Evolutionary conservation across 1,284 basidiomycete genomes (phyloP).

Genomic region (Schizophyllum commune): DNA sequence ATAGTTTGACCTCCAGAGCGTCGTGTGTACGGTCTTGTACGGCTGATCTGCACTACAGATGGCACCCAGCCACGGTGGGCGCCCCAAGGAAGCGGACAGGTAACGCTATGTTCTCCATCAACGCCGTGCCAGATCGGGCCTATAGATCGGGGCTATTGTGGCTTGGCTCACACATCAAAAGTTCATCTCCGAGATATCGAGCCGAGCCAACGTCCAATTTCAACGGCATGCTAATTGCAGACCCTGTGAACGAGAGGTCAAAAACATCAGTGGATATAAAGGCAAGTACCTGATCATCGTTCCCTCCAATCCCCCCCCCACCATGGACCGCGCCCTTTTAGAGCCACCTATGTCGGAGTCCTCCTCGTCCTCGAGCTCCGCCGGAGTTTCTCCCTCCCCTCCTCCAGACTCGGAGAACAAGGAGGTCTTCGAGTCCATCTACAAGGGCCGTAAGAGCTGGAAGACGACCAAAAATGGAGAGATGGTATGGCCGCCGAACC

Average conservation of each 20-base stretch:
- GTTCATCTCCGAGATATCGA: neutral
- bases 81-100: neutral
- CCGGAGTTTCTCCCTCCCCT: neutral
- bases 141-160: neutral
- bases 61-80: neutral
- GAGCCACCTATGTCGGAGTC: neutral
- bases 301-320: neutral
- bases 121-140: neutral
- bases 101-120: neutral
- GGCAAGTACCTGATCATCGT: neutral
- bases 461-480: conserved; percentile 14
- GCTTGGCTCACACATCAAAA: neutral
- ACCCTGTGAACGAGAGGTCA: neutral
- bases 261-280: neutral
- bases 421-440: conserved; percentile 12
- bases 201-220: neutral
- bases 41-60: neutral
- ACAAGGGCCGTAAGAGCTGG: conserved; percentile 14
- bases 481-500: conserved; percentile 24
- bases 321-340: neutral
- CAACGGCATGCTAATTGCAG: neutral
- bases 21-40: neutral
- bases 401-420: neutral
- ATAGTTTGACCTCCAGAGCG: neutral
- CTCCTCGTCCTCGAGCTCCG: neutral